phyloP scores from a whole-genome alignment of 2,329 filamentous ascomycete species.

The Xylaria digitata region DNA sequence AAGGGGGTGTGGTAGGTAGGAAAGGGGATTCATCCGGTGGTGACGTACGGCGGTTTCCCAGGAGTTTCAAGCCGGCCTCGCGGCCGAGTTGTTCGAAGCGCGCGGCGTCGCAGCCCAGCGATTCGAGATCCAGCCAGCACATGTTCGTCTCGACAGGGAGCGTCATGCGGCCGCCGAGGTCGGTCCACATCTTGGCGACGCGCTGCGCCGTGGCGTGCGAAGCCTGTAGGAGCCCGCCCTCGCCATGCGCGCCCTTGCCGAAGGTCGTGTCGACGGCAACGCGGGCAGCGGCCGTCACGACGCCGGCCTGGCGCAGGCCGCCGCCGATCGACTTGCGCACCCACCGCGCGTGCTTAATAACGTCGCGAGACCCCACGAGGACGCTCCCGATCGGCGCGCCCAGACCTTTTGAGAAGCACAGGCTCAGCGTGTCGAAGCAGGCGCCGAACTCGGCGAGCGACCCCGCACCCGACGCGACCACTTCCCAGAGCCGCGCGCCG shows the following conservation, averaged over 20 bases:
- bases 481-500: conserved; percentile 65
- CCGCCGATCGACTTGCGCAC: conserved; percentile 84
- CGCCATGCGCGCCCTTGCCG: conserved; percentile 59
- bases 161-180: conserved; percentile 68
- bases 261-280: conserved; percentile 86
- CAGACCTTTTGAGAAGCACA: conserved; percentile 66
- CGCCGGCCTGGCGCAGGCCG: conserved; percentile 79
- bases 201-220: conserved; percentile 69
- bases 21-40: no score
- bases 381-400: conserved; percentile 64
- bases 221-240: conserved; percentile 56
- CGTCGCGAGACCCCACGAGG: conserved; percentile 58
- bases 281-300: conserved; percentile 79
- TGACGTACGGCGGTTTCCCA: conserved; percentile 41
- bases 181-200: conserved; percentile 72
- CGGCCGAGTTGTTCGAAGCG: conserved; percentile 46
- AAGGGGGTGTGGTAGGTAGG: not conserved
- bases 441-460: conserved; percentile 56
- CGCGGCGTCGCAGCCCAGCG: conserved; percentile 39
- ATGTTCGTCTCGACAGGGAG: conserved; percentile 77
- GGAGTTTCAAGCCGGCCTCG: conserved; percentile 46
- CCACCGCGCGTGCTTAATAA: conserved; percentile 77
- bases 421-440: conserved; percentile 60
- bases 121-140: conserved; percentile 72
- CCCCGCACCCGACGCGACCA: conserved; percentile 57